Base-by-base conservation (phyloP, 2,329 filamentous ascomycete species). In the Exutisphaerella laricina region DNA sequence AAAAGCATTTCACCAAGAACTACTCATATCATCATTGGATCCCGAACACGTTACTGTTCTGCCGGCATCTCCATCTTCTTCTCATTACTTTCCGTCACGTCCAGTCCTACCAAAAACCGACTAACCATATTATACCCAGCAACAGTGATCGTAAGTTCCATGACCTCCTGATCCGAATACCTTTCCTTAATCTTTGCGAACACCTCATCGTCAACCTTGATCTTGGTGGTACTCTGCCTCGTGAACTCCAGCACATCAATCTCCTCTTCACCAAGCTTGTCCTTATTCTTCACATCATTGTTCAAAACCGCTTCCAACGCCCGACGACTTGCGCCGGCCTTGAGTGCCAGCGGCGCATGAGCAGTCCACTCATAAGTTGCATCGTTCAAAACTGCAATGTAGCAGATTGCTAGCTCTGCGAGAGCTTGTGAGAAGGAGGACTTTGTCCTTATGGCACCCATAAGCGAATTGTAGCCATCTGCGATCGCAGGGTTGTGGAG, bases 401-500 rank as follows among this genome's bases (percentile, higher is more conserved):
- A 60, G 52, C 60, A 61, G 25, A 66, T 63, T 10, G 61, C 59
- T 13, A 64, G 48, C 45, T 66, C 63, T 30, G 58, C 55, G 12
- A 64, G 42, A 7, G 55, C 54, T 16, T 52, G 51, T 6, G 55
- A 49, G 18, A 65, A 56, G 16, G 56, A 57, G 3, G 61, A 60
- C 41, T 61, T 55, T 25, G 58, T 58, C 30, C 65, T 59, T 26
- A 67, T 65, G 35, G 62, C 61, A 46, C 80, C 81, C 8, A 85
- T 72, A 62, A 85, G 82, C 9, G 70, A 67, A 68, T 85, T 85
- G 80, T 82, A 85, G 39, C 85, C 85, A 65, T 87, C 81, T 12
- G 85, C 85, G 1, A 90, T 76, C 13, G 80, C 69, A 1, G 84
- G 83, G 14, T 81, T 77, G 68, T 90, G 85, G 9, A 90, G 74